phyloP scores from a whole-genome alignment of 768 basidiomycete genomes.

The Termitomyces sp. region DNA sequence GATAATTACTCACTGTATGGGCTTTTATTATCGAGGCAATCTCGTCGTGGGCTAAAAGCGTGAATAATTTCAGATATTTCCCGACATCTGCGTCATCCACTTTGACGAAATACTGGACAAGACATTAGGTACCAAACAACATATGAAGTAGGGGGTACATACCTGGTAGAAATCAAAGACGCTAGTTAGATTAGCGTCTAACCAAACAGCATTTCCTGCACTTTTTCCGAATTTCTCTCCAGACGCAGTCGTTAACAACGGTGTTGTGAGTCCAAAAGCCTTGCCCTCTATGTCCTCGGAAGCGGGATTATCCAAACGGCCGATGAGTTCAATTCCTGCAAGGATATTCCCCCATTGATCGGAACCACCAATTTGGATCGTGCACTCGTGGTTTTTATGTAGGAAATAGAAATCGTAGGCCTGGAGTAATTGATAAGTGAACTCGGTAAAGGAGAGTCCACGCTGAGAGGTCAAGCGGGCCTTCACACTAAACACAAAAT shows the following conservation, averaged over 20 bases:
- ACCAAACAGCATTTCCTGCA: constrained; percentile 92
- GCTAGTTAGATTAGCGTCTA: constrained; percentile 74
- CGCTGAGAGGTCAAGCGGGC: constrained; percentile 71
- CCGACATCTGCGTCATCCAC: constrained; percentile 77
- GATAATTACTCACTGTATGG: constrained; percentile 46
- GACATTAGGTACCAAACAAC: background rate
- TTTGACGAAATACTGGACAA: constrained; percentile 79
- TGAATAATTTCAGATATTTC: constrained; percentile 78
- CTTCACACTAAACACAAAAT: constrained; percentile 57
- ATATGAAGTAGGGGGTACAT: constrained; percentile 4
- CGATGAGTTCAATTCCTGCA: constrained; percentile 88
- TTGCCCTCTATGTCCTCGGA: constrained; percentile 19
- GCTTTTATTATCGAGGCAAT: constrained; percentile 51
- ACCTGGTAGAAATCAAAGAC: constrained; percentile 96
- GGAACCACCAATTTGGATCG: constrained; percentile 90
- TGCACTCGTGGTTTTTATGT: constrained; percentile 58
- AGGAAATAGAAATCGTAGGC: constrained; percentile 92
- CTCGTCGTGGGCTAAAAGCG: constrained; percentile 56
- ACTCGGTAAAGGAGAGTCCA: constrained; percentile 98
- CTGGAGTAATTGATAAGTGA: constrained; percentile 95
- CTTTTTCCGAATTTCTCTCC: constrained; percentile 99
- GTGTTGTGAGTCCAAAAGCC: constrained; percentile 87
- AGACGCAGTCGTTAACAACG: constrained; percentile 81
- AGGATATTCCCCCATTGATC: constrained; percentile 99
- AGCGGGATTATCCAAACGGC: constrained; percentile 34